A percentile compares a stretch with the other conserved stretches of the same genome.
Conservation (phyloP, 1,139 yeast species). For the Yamadazyma mexicana region DNA sequence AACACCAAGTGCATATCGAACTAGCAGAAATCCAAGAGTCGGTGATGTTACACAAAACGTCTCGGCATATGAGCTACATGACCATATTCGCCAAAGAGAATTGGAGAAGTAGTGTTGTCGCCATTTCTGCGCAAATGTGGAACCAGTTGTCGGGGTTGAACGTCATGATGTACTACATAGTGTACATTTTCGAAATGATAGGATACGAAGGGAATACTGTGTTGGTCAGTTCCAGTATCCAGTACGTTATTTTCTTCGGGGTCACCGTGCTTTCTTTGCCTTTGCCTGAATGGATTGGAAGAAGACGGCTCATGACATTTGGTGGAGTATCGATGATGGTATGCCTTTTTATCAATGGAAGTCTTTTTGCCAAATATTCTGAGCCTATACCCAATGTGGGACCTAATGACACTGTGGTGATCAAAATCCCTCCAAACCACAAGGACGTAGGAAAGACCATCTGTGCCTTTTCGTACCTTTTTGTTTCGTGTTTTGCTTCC, state of each 20-base stretch:
- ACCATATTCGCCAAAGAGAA: slow-evolving; percentile 32
- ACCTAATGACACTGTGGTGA: too few relatives aligned
- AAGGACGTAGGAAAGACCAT: too few relatives aligned
- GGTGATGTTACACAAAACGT: slow-evolving; percentile 27
- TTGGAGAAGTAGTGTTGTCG: slow-evolving; percentile 28
- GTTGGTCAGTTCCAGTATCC: slow-evolving; percentile 32
- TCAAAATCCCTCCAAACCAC: too few relatives aligned
- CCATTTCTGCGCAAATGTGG: slow-evolving; percentile 35
- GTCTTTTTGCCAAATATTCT: slow-evolving; percentile 47
- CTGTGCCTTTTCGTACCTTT: too few relatives aligned
- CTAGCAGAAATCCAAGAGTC: slow-evolving; percentile 35
- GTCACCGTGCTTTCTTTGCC: slow-evolving; percentile 45
- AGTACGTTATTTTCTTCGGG: slow-evolving; percentile 37
- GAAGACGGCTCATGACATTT: slow-evolving; percentile 46
- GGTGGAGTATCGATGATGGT: slow-evolving; percentile 47
- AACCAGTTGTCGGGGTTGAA: slow-evolving; percentile 42
- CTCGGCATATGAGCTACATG: slow-evolving; percentile 26
- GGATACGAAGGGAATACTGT: slow-evolving; percentile 28
- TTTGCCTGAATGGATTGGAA: slow-evolving; percentile 53
- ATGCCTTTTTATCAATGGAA: slow-evolving; percentile 45
- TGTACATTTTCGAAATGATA: slow-evolving; percentile 35
- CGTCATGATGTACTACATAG: slow-evolving; percentile 39
- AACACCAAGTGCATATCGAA: slow-evolving; percentile 32
- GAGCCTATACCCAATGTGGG: too few relatives aligned
- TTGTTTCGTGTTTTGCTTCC: slow-evolving; percentile 52